A percentile compares a stretch with the other conserved stretches of the same genome.
phyloP scores from a whole-genome alignment of 768 basidiomycete genomes.

The Mycena vitilis region DNA sequence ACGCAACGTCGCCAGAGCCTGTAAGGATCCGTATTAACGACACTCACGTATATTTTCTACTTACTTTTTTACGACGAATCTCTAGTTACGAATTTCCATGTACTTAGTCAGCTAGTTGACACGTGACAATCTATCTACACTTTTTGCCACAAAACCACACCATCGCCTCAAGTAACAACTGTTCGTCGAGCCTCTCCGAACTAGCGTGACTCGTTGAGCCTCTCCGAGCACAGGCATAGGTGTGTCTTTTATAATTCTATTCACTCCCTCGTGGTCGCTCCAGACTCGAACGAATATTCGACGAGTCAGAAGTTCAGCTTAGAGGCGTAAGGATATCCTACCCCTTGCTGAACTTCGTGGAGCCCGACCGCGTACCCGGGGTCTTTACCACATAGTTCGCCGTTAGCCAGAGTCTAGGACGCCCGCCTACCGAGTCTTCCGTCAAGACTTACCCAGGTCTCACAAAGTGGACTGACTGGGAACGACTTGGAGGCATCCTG shows the following conservation, averaged over 20 bases:
- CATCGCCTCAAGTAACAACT: not conserved
- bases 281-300: not conserved
- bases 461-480: conserved; percentile 10
- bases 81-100: no score
- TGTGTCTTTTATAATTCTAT: no score
- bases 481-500: not conserved
- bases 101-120: no score
- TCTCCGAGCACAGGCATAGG: not conserved
- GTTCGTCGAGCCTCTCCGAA: not conserved
- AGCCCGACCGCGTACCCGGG: not conserved
- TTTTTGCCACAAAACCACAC: not conserved
- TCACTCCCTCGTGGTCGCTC: not conserved
- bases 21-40: not conserved
- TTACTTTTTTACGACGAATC: no score
- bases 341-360: not conserved
- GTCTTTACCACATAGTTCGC: conserved; percentile 7
- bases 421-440: not conserved
- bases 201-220: not conserved
- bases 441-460: not conserved
- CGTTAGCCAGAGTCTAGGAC: no score
- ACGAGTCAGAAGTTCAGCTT: no score
- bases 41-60: no score
- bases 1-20: not conserved
- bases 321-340: not conserved
- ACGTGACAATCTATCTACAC: not conserved